Evolutionary conservation across 2,329 filamentous ascomycete species (phyloP), one percentile per base, ranked within the genome.

Genomic region (Sporothrix brunneoviolacea): DNA sequence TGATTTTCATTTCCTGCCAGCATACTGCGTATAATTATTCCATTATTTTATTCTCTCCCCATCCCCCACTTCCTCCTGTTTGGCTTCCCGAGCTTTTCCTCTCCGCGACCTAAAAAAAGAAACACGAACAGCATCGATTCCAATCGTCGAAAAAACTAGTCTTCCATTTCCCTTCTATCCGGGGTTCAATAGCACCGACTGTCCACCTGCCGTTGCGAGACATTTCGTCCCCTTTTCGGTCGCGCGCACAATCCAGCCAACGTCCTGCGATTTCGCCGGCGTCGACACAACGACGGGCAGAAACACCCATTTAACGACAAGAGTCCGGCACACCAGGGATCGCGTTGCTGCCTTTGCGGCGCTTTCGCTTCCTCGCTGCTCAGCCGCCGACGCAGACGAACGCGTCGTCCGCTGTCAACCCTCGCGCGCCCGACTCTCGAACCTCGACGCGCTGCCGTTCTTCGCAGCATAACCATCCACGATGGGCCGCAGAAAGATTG

Each of bases 401-500:
- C 35, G 32, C 36, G 24, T 35, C 2, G 28, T 27, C 15, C 22
- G 16, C 33, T 12, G 16, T 8, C 16, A 7, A 32, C 36, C 27
- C 37, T 13, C 33, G 21, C 24, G 27, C 8, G 13, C 12, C 28
- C 35, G 12, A 24, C 30, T 22, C 24, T 8, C 7, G 15, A 16
- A 6, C n/a, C 33, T 43, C 39, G 36, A 19, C 40, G 40, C 32
- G 47, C 47, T 37, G 39, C 47, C 47, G 22, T 39, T 38, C n/a
- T 38, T 38, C 39, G 47, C 33, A 43, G 24, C 28, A 27, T 27
- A 16, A 33, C 24, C 44, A 15, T 33, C 18, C 68, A 71, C 66
- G 48, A 98, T 98, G 93, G 93, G 93, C 69, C 85, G 93, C 70
- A 84, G 93, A 79, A 98, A 98, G 82, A 98, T 98, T 67, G 93